Evolutionary conservation across 495 filamentous ascomycete species (phyloP).

Genomic region (Coniosporium apollinis): DNA sequence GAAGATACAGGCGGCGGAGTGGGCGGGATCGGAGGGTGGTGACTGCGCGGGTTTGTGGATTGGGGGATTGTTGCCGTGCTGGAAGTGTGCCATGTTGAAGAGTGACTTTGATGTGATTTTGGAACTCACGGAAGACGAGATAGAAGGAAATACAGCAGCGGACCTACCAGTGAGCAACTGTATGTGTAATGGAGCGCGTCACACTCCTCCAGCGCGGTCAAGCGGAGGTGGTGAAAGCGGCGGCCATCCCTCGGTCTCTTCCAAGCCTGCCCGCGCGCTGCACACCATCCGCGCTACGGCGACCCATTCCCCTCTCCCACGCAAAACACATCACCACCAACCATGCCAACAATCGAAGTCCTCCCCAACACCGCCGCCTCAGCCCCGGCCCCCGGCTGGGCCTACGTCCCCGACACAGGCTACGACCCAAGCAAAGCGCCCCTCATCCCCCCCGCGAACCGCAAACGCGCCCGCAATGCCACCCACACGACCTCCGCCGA

Average conservation of each 20-base stretch:
- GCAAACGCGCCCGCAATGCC: conserved; percentile 41
- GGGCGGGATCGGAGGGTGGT: conserved; percentile 14
- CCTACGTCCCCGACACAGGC: conserved; percentile 67
- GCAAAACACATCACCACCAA: too few species aligned
- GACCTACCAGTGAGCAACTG: too few species aligned
- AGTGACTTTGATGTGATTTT: conserved; percentile 3
- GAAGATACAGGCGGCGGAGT: conserved; percentile 28
- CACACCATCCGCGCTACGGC: too few species aligned
- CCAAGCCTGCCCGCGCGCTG: too few species aligned
- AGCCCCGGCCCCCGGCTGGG: conserved; percentile 63
- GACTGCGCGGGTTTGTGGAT: conserved; percentile 17
- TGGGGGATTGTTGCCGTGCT: conserved; percentile 13
- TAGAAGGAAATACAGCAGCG: too few species aligned
- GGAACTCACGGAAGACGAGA: background rate
- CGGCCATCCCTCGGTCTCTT: too few species aligned
- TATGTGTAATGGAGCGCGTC: too few species aligned
- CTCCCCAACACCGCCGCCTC: too few species aligned
- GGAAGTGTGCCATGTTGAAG: too few species aligned
- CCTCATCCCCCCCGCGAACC: conserved; percentile 33
- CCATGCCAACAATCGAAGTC: conserved; percentile 57
- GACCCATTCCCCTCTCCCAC: too few species aligned
- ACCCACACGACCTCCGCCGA: conserved; percentile 32
- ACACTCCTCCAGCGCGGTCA: too few species aligned
- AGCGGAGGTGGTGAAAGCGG: too few species aligned
- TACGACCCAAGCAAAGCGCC: conserved; percentile 42